Base-by-base conservation (phyloP, 1,284 basidiomycete genomes). In the Pseudozyma hubeiensis region DNA sequence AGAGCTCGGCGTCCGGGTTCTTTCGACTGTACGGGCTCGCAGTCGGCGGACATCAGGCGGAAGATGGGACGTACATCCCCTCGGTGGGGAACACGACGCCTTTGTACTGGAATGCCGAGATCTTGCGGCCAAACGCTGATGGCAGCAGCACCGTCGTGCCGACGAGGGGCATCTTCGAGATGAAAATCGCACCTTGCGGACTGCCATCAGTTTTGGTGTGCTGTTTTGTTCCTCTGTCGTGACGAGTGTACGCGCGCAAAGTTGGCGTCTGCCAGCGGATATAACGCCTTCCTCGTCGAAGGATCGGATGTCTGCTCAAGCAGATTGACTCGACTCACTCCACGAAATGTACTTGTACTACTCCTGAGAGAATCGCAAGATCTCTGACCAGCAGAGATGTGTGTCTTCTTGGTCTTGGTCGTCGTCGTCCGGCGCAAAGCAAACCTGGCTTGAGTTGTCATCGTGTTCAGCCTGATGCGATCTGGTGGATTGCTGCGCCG, bases 121-220 rank as follows among this genome's bases (percentile, higher is more conserved):
- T 75, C 37, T 52, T 75, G 16, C 53, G 46, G 4, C 56, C 34
- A 19, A 60, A 58, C 8, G 46, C 16, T 7, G 53, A 60, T 24
- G 63, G 58, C 1, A 52, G 48, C 14, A 14, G 30, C 10, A 43
- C 53, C 8, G 56, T 70, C 30, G 2, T 69, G 17, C 55, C 62
- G 2, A 61, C 66, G 7, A 43, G 66, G 7, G 71, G 66, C 49
- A 51, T 75, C 19, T 75, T 75, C 47, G 71, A 75, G 66, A 75
- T 75, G 71, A 75, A 70, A 53, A 75, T 75, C 30, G 71, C 71
- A n/a, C 71, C 71, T 11, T 75, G 71, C 19, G 71, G 71, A 13
- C 66, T 75, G 33, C 71, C 71, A n/a, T 73, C 69, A 14, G 46
- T 73, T 5, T 45, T 73, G 45, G 69, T 73, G 1, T 66, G 64